phyloP scores from a whole-genome alignment of 345 rosid genomes.

The Eucalyptus pauciflora region DNA sequence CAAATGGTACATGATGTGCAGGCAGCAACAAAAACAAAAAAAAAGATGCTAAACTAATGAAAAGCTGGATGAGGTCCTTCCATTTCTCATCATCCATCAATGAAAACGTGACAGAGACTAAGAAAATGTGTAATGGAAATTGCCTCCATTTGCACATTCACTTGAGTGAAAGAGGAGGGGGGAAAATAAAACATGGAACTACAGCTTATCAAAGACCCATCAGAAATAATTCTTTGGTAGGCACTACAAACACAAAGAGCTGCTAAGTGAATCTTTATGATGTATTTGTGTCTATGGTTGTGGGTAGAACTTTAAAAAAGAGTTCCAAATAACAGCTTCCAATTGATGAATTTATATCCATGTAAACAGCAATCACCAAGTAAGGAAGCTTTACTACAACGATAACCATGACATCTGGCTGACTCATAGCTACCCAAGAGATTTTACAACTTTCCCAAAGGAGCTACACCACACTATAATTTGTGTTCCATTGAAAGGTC shows the following conservation, averaged over 20 bases:
- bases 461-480: background rate
- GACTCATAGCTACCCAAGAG: background rate
- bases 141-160: background rate
- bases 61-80: background rate
- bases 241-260: background rate
- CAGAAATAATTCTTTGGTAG: background rate
- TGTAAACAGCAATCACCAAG: background rate
- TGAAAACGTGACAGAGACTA: background rate
- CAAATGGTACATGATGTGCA: background rate
- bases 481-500: background rate
- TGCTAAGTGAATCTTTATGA: background rate
- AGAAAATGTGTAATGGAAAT: background rate
- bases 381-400: background rate
- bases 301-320: background rate
- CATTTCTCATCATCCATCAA: background rate
- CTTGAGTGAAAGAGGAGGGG: background rate
- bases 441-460: background rate
- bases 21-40: background rate
- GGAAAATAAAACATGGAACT: background rate
- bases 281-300: background rate
- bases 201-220: background rate
- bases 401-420: background rate
- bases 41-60: background rate
- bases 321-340: background rate
- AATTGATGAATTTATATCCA: background rate